Conservation (phyloP, 768 basidiomycete species). For the Amanita jacksonii region DNA sequence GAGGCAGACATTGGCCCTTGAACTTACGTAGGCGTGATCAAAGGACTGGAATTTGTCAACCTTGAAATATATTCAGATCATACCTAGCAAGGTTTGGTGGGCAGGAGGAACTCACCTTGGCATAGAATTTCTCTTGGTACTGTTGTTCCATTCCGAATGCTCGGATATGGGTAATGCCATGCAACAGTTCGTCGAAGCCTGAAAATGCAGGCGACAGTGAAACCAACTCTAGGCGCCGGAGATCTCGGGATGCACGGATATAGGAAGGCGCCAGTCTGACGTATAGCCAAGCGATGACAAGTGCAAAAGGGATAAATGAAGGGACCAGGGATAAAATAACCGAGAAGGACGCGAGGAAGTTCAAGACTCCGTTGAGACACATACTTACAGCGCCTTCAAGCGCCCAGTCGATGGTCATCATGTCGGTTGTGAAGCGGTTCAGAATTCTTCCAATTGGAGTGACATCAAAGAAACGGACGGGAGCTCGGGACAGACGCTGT, state of each 20-base stretch:
- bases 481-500: constrained; percentile 47
- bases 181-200: constrained; percentile 61
- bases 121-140: constrained; percentile 57
- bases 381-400: constrained; percentile 46
- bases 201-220: constrained; percentile 66
- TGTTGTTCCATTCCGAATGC: constrained; percentile 64
- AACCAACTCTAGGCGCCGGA: constrained; percentile 56
- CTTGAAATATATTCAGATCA: constrained; percentile 15
- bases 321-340: constrained; percentile 59
- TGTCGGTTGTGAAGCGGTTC: constrained; percentile 72
- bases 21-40: constrained; percentile 59
- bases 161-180: constrained; percentile 57
- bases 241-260: constrained; percentile 53
- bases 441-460: constrained; percentile 72
- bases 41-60: constrained; percentile 63
- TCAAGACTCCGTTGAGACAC: constrained; percentile 47
- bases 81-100: too few species aligned
- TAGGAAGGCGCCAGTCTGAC: constrained; percentile 52
- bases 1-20: background rate
- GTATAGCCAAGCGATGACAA: constrained; percentile 63
- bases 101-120: too few species aligned
- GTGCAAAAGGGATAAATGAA: constrained; percentile 52
- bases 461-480: constrained; percentile 61
- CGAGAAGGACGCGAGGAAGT: constrained; percentile 52
- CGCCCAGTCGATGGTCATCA: constrained; percentile 62